Conservation (phyloP, 805 yeast species). For the Naumovozyma castellii region DNA sequence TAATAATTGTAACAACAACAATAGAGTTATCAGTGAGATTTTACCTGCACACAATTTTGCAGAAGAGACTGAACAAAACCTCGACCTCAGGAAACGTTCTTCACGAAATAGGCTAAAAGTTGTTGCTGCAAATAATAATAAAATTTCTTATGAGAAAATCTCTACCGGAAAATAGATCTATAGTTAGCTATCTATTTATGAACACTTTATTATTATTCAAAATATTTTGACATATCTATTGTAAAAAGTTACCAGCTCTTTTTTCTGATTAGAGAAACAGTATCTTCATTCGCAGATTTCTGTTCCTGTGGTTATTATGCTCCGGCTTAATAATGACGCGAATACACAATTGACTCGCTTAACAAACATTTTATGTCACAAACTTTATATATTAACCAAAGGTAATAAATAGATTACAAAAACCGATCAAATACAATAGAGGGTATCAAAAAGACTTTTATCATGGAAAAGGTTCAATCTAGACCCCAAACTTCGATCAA, state of each 20-base stretch:
- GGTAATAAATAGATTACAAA: too few relatives aligned
- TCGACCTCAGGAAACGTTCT: background rate
- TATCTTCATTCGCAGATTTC: too few relatives aligned
- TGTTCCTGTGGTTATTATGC: too few relatives aligned
- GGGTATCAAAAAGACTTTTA: background rate
- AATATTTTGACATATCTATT: too few relatives aligned
- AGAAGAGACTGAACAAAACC: slow-evolving; percentile 6
- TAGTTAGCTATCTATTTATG: background rate
- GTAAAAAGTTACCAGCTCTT: background rate
- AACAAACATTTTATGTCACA: too few relatives aligned
- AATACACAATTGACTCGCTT: too few relatives aligned
- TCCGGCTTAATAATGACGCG: too few relatives aligned
- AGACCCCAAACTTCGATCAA: slow-evolving; percentile 3
- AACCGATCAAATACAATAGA: too few relatives aligned
- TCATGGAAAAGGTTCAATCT: background rate
- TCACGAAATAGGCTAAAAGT: slow-evolving; percentile 17
- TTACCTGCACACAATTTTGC: background rate
- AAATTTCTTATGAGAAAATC: slow-evolving; percentile 21
- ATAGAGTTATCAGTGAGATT: background rate
- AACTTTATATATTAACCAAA: too few relatives aligned
- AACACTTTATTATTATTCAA: background rate
- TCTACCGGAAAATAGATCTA: background rate
- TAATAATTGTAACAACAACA: too few relatives aligned
- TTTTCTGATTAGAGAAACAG: too few relatives aligned
- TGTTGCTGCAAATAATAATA: slow-evolving; percentile 17